phyloP scores from a whole-genome alignment of 2,329 filamentous ascomycete genomes.

The Harringtonia lauricola region DNA sequence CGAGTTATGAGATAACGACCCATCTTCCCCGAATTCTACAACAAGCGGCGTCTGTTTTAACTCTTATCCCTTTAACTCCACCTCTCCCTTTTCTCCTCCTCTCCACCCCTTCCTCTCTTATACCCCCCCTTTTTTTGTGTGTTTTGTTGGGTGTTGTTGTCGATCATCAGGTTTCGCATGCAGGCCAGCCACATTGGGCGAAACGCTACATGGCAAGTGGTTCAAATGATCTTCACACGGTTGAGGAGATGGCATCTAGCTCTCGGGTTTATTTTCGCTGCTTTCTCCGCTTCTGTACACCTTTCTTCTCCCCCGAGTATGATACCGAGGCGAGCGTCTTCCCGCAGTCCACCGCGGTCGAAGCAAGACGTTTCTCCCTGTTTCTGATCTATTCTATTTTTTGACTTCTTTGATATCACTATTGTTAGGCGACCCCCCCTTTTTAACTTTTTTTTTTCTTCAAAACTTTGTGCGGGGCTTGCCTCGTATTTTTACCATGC shows the following conservation, averaged over 20 bases:
- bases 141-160: slow-evolving; percentile 10
- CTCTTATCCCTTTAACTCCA: not conserved
- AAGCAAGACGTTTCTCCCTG: not conserved
- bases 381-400: not conserved
- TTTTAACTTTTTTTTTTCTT: not conserved
- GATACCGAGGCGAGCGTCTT: not conserved
- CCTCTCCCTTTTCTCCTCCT: not conserved
- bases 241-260: not conserved
- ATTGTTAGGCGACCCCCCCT: not conserved
- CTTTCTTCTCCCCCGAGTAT: not conserved
- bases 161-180: slow-evolving; percentile 5
- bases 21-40: not conserved
- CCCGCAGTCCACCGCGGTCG: not conserved
- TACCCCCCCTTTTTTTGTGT: slow-evolving; percentile 7
- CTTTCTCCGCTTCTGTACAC: slow-evolving; percentile 1
- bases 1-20: slow-evolving; percentile 12
- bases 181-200: slow-evolving; percentile 4
- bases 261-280: not conserved
- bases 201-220: slow-evolving; percentile 4
- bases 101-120: not conserved
- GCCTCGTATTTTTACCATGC: slow-evolving; percentile 2
- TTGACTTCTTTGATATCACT: not conserved
- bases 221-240: slow-evolving; percentile 1
- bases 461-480: slow-evolving; percentile 6
- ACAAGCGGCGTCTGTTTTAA: slow-evolving; percentile 4